Conservation (phyloP, 2,329 filamentous ascomycete genomes). For the Hortaea werneckii region DNA sequence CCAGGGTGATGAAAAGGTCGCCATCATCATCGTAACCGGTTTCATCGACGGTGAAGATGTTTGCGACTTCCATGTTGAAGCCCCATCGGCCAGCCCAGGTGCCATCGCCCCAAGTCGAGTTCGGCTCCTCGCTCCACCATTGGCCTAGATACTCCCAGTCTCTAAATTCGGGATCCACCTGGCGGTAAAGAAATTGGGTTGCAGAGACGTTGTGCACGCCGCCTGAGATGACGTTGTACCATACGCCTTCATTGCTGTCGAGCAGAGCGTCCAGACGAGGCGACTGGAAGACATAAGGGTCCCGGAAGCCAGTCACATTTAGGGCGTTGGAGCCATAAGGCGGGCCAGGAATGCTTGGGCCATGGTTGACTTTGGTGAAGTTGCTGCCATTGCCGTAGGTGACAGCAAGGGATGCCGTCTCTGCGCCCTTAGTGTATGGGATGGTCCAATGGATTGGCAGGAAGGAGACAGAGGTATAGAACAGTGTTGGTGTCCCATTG, state of each 20-base stretch:
- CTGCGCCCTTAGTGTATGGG: constrained; percentile 35
- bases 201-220: constrained; percentile 32
- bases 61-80: constrained; percentile 39
- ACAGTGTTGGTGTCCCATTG: constrained; percentile 33
- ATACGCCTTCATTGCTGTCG: constrained; percentile 26
- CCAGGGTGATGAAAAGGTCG: constrained; percentile 28
- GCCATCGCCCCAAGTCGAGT: constrained; percentile 13
- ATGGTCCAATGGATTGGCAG: constrained; percentile 39
- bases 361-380: constrained; percentile 30
- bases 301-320: constrained; percentile 36
- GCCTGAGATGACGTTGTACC: constrained; percentile 27
- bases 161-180: constrained; percentile 28
- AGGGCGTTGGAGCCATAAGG: constrained; percentile 23
- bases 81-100: constrained; percentile 17
- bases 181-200: constrained; percentile 32
- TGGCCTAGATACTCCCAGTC: constrained; percentile 30
- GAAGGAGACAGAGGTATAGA: constrained; percentile 37
- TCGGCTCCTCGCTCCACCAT: constrained; percentile 31
- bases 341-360: constrained; percentile 30
- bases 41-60: constrained; percentile 33
- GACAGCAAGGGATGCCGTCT: constrained; percentile 36
- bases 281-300: constrained; percentile 35
- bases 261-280: constrained; percentile 27
- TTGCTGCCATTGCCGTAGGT: constrained; percentile 22
- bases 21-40: constrained; percentile 29